Base-by-base conservation (phyloP, 179 eudicot genomes). In the Pouteria campechiana region DNA sequence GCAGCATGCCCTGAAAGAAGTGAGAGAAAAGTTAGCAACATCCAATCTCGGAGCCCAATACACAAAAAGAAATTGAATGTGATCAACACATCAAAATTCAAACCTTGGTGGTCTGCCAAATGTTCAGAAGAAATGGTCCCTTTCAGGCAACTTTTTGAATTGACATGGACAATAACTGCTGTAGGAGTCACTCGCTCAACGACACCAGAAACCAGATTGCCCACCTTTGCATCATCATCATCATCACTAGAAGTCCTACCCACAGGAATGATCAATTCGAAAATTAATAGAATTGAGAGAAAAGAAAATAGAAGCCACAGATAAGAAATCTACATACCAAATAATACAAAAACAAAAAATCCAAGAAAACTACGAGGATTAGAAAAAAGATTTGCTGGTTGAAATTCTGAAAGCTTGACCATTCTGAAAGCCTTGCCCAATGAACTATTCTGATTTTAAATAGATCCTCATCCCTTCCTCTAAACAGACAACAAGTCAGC, bases 101-200 rank as follows among this genome's bases (percentile, higher is more conserved):
- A 41, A 79, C 88, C 94, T 34, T 83, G 88, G 62, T 92, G 81
- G 64, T 92, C 99, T 5, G 96, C 70, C 70, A 87, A 74, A 61
- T 87, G 99, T 54, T 92, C 96, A 16, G 64, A 65, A 52, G 61
- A 54, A 50, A 92, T 67, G 17, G 85, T 76, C n/a, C 99, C 98
- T 59, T 73, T 79, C 36, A 63, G 66, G 68, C 66, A 65, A 43
- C 87, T 81, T 46, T 69, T 58, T 20, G 60, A 59, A 65, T 72
- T 61, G 17, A 79, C 78, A 63, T 56, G 63, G 37, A 92, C 63
- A 27, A 77, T 50, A 35, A 82, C 42, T 21, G 69, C 65, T 48
- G 61, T 60, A 30, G 94, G 74, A 12, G 66, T 65, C 43, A 86
- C 70, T 67, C 60, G 68, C 46, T 82, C 94, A 58, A 87, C 92